Conservation (phyloP, 495 filamentous ascomycete species). For the Penicillium roqueforti region DNA sequence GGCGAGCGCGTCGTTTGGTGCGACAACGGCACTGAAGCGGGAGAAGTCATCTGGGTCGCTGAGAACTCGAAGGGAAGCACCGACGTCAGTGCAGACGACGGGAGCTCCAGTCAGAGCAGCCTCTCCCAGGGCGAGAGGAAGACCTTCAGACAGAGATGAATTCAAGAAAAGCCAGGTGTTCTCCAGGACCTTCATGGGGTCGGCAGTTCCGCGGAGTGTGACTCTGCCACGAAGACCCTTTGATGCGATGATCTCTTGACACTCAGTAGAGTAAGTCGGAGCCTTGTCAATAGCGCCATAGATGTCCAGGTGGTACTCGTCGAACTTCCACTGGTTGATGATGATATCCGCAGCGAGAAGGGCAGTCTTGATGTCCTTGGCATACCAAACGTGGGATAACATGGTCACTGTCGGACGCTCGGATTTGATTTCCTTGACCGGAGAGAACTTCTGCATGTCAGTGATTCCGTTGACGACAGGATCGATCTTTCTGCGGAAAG, state of each 20-base stretch:
- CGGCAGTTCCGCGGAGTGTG: constrained; percentile 52
- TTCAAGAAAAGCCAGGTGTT: constrained; percentile 66
- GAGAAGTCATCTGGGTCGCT: constrained; percentile 55
- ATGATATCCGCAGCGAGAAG: constrained; percentile 62
- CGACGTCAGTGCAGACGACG: constrained; percentile 62
- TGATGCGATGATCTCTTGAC: constrained; percentile 58
- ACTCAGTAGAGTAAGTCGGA: constrained; percentile 57
- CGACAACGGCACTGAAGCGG: constrained; percentile 57
- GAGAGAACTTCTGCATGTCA: constrained; percentile 60
- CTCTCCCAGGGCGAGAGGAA: constrained; percentile 62
- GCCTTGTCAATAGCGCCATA: constrained; percentile 60
- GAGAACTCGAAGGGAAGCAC: constrained; percentile 59
- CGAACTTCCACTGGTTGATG: constrained; percentile 63
- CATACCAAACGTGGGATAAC: constrained; percentile 62
- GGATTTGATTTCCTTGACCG: constrained; percentile 54
- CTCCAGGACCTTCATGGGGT: constrained; percentile 54
- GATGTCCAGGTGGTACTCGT: constrained; percentile 58
- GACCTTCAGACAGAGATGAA: constrained; percentile 62
- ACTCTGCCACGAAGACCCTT: constrained; percentile 53
- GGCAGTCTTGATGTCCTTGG: constrained; percentile 63
- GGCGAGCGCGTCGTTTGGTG: constrained; percentile 57
- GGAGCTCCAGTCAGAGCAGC: constrained; percentile 61
- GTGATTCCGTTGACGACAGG: constrained; percentile 66
- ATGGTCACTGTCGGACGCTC: constrained; percentile 59
- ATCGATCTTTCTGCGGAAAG: constrained; percentile 60